A percentile compares a stretch with the other conserved stretches of the same genome.
Evolutionary conservation across 768 basidiomycete genomes (phyloP).

Genomic region (Naganishia onofrii): DNA sequence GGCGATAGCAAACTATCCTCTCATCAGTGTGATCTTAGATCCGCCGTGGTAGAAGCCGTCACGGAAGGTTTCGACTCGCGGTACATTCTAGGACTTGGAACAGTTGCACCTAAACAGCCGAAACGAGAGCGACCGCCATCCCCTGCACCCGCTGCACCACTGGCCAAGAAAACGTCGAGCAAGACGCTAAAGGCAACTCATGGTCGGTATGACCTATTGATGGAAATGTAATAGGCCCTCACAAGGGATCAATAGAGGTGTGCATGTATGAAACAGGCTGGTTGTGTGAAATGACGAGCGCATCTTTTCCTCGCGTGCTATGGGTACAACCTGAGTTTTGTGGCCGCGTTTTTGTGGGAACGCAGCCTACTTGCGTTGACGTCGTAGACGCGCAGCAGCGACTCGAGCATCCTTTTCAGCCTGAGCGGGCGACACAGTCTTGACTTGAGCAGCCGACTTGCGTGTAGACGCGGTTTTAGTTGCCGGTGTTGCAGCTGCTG

Average conservation of each 20-base stretch:
- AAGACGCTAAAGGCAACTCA: background rate
- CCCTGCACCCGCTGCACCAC: background rate
- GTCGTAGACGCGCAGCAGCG: constrained; percentile 31
- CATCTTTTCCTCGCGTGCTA: background rate
- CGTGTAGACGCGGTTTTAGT: background rate
- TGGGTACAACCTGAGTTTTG: background rate
- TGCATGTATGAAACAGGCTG: constrained; percentile 1
- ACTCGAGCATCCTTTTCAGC: constrained; percentile 29
- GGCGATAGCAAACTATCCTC: background rate
- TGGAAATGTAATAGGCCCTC: constrained; percentile 2
- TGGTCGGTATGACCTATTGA: constrained; percentile 25
- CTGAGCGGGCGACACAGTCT: constrained; percentile 15
- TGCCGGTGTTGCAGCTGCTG: background rate
- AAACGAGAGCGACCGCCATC: constrained; percentile 15
- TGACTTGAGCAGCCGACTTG: background rate
- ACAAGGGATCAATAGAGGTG: background rate
- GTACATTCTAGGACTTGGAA: constrained; percentile 1
- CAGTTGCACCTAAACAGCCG: background rate
- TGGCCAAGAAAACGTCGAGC: background rate
- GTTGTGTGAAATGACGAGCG: background rate
- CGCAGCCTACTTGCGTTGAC: constrained; percentile 23
- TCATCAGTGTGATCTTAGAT: background rate
- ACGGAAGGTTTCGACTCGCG: constrained; percentile 1
- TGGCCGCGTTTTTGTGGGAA: background rate
- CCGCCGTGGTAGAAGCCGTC: background rate